Conservation (phyloP, 768 basidiomycete species). For the Pulveroboletus sp. region DNA sequence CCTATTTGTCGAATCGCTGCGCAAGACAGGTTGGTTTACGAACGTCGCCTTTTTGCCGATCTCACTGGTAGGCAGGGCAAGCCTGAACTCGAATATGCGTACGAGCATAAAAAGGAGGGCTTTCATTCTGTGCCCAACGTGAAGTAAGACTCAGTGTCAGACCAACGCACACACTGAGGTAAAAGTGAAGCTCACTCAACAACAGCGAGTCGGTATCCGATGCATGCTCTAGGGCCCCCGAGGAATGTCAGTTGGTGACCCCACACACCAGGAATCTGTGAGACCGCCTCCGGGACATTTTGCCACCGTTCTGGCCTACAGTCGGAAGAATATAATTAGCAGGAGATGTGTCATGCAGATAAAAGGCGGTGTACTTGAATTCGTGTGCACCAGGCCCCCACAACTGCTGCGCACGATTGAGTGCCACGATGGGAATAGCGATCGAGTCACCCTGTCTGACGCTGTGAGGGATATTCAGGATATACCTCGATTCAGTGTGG, state of each 20-base stretch:
- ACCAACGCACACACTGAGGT: too few relatives aligned
- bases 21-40: conserved; percentile 4
- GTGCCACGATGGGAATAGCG: conserved; percentile 47
- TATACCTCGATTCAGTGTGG: neutral
- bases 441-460: conserved; percentile 42
- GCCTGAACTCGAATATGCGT: conserved; percentile 9
- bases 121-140: conserved; percentile 2
- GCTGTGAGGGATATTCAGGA: conserved; percentile 16
- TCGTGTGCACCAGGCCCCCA: conserved; percentile 62
- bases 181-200: conserved; percentile 41
- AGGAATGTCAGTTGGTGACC: conserved; percentile 57
- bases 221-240: conserved; percentile 61
- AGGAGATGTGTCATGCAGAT: neutral
- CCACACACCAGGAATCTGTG: conserved; percentile 55
- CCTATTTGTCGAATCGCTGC: neutral
- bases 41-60: neutral
- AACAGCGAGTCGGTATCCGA: conserved; percentile 63
- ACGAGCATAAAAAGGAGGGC: conserved; percentile 6
- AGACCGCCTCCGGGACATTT: conserved; percentile 39
- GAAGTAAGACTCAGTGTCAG: neutral
- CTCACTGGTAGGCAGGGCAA: conserved; percentile 6
- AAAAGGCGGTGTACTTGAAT: conserved; percentile 43
- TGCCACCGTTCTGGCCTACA: conserved; percentile 64
- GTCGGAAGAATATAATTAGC: neutral
- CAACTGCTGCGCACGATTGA: conserved; percentile 48